phyloP scores from a whole-genome alignment of 2,329 filamentous ascomycete species.

The Colletotrichum sp. region DNA sequence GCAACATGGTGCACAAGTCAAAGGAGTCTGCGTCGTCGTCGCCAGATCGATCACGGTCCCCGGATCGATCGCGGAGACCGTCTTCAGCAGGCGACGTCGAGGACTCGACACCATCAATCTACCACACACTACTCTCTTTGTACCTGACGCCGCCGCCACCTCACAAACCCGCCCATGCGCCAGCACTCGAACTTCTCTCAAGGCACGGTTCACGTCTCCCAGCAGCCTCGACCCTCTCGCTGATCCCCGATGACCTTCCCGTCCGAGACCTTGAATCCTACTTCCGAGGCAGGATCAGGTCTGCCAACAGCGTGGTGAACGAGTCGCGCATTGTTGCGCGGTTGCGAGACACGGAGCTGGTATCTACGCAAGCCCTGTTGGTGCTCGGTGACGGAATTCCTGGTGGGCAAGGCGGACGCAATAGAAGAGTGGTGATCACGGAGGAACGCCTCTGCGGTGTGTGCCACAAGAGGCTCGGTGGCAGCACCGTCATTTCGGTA shows the following conservation, averaged over 20 bases:
- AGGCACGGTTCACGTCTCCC: slow-evolving; percentile 92
- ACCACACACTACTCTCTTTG: slow-evolving; percentile 86
- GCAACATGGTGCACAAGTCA: slow-evolving; percentile 80
- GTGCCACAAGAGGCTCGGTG: slow-evolving; percentile 91
- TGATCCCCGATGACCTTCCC: slow-evolving; percentile 83
- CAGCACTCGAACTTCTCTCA: slow-evolving; percentile 86
- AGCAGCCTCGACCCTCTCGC: slow-evolving; percentile 80
- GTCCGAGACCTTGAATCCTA: slow-evolving; percentile 85
- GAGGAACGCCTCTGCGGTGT: slow-evolving; percentile 92
- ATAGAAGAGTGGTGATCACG: slow-evolving; percentile 75
- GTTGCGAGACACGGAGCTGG: slow-evolving; percentile 78
- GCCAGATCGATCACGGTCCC: slow-evolving; percentile 22
- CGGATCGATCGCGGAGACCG: slow-evolving; percentile 30
- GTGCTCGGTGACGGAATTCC: slow-evolving; percentile 72
- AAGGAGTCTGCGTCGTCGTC: slow-evolving; percentile 50
- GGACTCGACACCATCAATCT: slow-evolving; percentile 76
- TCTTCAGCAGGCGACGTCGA: slow-evolving; percentile 41
- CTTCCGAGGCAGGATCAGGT: slow-evolving; percentile 88
- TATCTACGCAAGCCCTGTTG: slow-evolving; percentile 76
- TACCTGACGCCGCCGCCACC: slow-evolving; percentile 84
- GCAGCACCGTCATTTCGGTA: slow-evolving; percentile 85
- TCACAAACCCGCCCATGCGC: slow-evolving; percentile 73
- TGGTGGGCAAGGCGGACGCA: slow-evolving; percentile 57
- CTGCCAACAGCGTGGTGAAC: slow-evolving; percentile 82
- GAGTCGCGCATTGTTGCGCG: slow-evolving; percentile 79